phyloP scores from a whole-genome alignment of 768 basidiomycete species.

The Suillus occidentalis region DNA sequence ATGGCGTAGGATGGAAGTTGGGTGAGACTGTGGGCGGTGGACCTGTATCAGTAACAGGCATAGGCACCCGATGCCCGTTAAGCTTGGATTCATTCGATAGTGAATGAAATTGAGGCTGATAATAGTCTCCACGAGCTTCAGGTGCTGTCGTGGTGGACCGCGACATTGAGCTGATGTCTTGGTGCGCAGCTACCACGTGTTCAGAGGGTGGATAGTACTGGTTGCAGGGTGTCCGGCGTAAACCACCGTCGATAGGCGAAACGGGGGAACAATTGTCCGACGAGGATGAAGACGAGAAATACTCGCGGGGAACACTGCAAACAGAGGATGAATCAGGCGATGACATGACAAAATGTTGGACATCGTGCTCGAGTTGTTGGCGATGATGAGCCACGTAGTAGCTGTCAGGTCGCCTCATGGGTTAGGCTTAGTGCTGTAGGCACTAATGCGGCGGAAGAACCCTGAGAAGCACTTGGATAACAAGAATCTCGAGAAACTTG shows the following conservation, averaged over 20 bases:
- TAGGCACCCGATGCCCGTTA: constrained; percentile 13
- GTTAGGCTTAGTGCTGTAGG: not conserved
- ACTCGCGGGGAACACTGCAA: constrained; percentile 27
- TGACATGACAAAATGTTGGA: constrained; percentile 22
- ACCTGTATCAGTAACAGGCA: constrained; percentile 21
- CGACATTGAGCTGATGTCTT: constrained; percentile 16
- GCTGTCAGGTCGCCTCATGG: not conserved
- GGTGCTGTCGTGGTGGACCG: constrained; percentile 17
- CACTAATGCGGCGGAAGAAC: not conserved
- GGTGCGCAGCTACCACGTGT: constrained; percentile 23
- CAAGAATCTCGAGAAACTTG: not conserved
- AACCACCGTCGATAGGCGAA: constrained; percentile 27
- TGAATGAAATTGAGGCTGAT: constrained; percentile 19
- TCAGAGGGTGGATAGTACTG: constrained; percentile 23
- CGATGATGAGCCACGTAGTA: not conserved
- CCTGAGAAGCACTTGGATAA: constrained; percentile 2
- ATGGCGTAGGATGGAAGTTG: constrained; percentile 17
- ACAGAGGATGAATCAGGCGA: constrained; percentile 31
- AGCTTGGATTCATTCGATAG: constrained; percentile 18
- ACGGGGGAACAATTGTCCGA: constrained; percentile 25
- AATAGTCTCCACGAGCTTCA: constrained; percentile 3
- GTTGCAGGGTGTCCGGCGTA: constrained; percentile 25
- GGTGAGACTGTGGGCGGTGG: constrained; percentile 17
- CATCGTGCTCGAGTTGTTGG: constrained; percentile 30
- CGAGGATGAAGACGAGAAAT: constrained; percentile 26